Percentiles rank a stretch among this genome's conserved stretches.
These are phyloP conservation scores for Metschnikowia peoriensis DNA, from an alignment of 805 yeast genomes.

Conservation along the genomic window DNA sequence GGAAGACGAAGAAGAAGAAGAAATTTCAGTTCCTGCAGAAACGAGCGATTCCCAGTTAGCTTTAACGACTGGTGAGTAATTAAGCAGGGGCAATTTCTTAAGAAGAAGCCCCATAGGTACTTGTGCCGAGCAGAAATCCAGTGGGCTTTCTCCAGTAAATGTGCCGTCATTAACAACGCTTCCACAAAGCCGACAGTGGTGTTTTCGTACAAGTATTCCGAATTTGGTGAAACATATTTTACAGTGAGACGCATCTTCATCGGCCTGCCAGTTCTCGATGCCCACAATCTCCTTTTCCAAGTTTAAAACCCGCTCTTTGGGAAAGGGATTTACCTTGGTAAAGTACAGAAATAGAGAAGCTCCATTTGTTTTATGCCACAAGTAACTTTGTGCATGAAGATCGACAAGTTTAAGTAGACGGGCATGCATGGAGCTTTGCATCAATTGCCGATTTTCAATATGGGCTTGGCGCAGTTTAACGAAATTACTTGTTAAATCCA, in stretches of 20 bases:
- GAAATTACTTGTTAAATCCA: conserved; percentile 50
- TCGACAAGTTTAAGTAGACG: conserved; percentile 51
- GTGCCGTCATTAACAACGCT: conserved; percentile 69
- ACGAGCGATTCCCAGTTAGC: conserved; percentile 17
- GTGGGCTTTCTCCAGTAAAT: conserved; percentile 23
- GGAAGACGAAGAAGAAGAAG: neutral
- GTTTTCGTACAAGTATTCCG: conserved; percentile 62
- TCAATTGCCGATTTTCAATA: conserved; percentile 50
- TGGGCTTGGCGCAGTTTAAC: conserved; percentile 36
- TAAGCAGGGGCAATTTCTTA: conserved; percentile 36
- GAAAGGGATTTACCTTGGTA: neutral
- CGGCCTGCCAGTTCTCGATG: conserved; percentile 63
- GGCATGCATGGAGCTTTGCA: conserved; percentile 55
- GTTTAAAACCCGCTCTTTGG: conserved; percentile 5
- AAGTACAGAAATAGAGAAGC: conserved; percentile 2
- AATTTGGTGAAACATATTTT: conserved; percentile 61
- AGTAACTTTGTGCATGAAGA: conserved; percentile 14
- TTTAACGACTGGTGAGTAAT: conserved; percentile 28
- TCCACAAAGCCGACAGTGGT: conserved; percentile 93
- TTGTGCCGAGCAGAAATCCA: conserved; percentile 65
- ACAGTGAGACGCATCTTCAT: conserved; percentile 49
- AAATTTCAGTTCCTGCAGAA: neutral
- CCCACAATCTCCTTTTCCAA: conserved; percentile 30
- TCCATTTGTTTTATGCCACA: neutral
- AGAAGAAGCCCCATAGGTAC: conserved; percentile 51